Conservation (phyloP, 352 stramenopile genomes). For the Blastocystis sp. region DNA sequence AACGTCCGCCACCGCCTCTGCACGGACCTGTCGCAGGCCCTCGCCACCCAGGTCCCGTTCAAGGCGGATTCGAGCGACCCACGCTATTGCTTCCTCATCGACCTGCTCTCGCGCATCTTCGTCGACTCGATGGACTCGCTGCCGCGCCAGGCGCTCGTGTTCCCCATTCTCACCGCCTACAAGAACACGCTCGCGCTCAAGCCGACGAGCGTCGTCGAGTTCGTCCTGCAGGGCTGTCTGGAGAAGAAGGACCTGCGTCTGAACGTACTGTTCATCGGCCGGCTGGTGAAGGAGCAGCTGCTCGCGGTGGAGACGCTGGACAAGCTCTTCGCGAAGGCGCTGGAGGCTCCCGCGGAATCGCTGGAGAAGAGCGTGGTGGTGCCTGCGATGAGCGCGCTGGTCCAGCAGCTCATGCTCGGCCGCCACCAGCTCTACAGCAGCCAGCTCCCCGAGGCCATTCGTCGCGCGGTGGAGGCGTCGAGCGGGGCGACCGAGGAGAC, state of each 20-base stretch:
- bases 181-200: neutral
- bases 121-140: neutral
- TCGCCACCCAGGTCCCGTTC: neutral
- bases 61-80: neutral
- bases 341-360: neutral
- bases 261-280: neutral
- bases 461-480: neutral
- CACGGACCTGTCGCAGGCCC: neutral
- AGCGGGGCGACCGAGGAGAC: neutral
- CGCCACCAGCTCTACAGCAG: conserved; percentile 9
- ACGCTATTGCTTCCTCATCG: neutral
- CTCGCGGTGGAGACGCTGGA: neutral
- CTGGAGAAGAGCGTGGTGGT: neutral
- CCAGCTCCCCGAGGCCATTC: neutral
- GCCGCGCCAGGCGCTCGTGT: neutral
- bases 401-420: conserved; percentile 14
- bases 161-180: neutral
- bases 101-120: neutral
- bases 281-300: neutral
- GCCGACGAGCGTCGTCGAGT: neutral
- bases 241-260: neutral
- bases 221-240: neutral
- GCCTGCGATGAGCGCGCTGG: neutral
- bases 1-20: neutral
- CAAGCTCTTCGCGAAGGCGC: neutral